Evolutionary conservation across 768 basidiomycete species (phyloP).

Genomic region (Cystofilobasidium macerans): DNA sequence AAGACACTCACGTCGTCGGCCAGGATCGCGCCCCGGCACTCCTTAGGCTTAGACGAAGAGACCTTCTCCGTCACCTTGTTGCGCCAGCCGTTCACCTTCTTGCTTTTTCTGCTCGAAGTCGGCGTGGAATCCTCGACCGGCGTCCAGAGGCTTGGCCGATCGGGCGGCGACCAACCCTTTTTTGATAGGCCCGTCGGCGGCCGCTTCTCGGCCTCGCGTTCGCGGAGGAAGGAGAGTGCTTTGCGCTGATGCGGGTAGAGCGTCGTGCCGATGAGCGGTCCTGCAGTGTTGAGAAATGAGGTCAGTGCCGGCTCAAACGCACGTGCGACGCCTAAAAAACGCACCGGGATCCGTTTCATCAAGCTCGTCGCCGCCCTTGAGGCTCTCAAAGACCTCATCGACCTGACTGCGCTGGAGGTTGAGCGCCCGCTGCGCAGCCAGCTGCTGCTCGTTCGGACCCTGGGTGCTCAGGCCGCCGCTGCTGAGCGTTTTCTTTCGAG

Average conservation of each 20-base stretch:
- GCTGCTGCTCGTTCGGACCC: not conserved
- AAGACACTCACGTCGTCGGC: constrained; percentile 78
- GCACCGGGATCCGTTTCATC: constrained; percentile 72
- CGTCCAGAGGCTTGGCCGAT: constrained; percentile 27
- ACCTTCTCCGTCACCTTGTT: constrained; percentile 78
- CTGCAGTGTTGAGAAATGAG: constrained; percentile 31
- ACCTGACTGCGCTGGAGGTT: constrained; percentile 88
- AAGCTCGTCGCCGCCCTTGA: constrained; percentile 78
- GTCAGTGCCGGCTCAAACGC: too few species aligned
- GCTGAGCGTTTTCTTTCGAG: constrained; percentile 25
- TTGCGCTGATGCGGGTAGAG: constrained; percentile 98
- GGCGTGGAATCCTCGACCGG: constrained; percentile 22
- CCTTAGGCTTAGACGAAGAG: constrained; percentile 41
- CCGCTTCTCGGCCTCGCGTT: constrained; percentile 52
- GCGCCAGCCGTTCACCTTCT: constrained; percentile 54
- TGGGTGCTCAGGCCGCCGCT: constrained; percentile 1
- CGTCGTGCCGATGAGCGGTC: constrained; percentile 55
- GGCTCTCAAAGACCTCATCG: constrained; percentile 80
- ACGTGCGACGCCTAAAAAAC: constrained; percentile 35
- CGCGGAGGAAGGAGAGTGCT: constrained; percentile 86
- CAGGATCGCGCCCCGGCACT: constrained; percentile 73
- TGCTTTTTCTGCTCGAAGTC: constrained; percentile 33
- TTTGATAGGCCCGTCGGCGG: constrained; percentile 29
- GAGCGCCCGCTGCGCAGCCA: constrained; percentile 53
- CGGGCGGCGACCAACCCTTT: constrained; percentile 14